These are phyloP conservation scores for Epichloe scottii DNA, from an alignment of 2,329 filamentous ascomycete species.

Conservation along the genomic window DNA sequence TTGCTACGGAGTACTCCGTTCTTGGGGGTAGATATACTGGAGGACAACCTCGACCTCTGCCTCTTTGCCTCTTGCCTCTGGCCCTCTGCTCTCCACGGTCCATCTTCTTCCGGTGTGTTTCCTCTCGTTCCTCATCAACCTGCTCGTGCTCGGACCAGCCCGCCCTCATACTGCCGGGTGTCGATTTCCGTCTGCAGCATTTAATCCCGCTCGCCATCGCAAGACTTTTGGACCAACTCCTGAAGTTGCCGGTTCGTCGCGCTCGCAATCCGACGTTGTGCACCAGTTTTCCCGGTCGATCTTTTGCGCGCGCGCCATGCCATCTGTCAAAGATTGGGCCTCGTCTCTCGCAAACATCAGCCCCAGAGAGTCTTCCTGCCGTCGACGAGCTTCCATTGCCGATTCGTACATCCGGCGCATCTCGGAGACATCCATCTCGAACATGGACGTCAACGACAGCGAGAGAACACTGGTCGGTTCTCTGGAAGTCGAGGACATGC, in stretches of 20 bases:
- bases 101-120: no score
- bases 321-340: conserved; percentile 4
- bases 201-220: no score
- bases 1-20: no score
- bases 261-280: not conserved
- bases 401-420: not conserved
- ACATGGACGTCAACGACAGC: conserved; percentile 5
- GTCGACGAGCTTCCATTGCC: not conserved
- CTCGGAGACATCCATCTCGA: not conserved
- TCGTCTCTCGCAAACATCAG: not conserved
- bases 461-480: conserved; percentile 2
- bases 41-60: not conserved
- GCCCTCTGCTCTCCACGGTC: no score
- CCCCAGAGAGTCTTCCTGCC: not conserved
- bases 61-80: not conserved
- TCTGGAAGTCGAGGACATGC: not conserved
- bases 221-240: no score
- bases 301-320: not conserved
- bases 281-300: not conserved
- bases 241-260: no score
- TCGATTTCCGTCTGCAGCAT: no score
- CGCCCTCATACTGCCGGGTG: no score
- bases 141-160: no score
- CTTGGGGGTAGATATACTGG: not conserved
- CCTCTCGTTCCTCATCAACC: no score